Conservation (phyloP, 345 rosid species). For the Mercurialis annua region DNA sequence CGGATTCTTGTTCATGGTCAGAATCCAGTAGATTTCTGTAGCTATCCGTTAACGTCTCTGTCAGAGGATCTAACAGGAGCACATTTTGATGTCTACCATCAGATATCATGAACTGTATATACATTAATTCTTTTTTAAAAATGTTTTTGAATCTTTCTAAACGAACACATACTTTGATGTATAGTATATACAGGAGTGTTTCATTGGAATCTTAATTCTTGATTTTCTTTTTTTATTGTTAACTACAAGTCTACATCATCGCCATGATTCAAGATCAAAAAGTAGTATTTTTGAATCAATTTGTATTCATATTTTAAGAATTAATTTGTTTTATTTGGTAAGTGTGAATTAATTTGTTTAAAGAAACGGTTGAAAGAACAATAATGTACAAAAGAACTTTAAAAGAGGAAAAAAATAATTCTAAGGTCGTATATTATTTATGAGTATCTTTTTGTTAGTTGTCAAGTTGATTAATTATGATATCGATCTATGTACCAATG, state of each 20-base stretch:
- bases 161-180: slow-evolving; percentile 25
- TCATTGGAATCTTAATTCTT: slow-evolving; percentile 19
- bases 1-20: slow-evolving; percentile 37
- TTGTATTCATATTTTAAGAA: neutral
- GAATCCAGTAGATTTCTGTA: slow-evolving; percentile 40
- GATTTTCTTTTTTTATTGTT: slow-evolving; percentile 2
- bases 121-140: slow-evolving; percentile 21
- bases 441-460: neutral
- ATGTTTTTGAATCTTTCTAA: slow-evolving; percentile 15
- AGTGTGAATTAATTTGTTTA: slow-evolving; percentile 24
- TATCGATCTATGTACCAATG: too few species aligned
- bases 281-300: neutral
- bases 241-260: neutral
- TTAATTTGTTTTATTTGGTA: slow-evolving; percentile 30
- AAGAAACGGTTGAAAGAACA: slow-evolving; percentile 11
- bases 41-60: slow-evolving; percentile 48
- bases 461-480: slow-evolving; percentile 14
- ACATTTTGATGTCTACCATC: slow-evolving; percentile 49
- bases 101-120: slow-evolving; percentile 40
- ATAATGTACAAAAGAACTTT: slow-evolving; percentile 26
- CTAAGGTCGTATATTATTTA: slow-evolving; percentile 16
- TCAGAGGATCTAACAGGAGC: slow-evolving; percentile 52
- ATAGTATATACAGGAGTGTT: slow-evolving; percentile 37
- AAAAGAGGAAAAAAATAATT: slow-evolving; percentile 27
- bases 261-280: neutral